Evolutionary conservation across 2,329 filamentous ascomycete species (phyloP).

Genomic region (Colletotrichum paranaense): DNA sequence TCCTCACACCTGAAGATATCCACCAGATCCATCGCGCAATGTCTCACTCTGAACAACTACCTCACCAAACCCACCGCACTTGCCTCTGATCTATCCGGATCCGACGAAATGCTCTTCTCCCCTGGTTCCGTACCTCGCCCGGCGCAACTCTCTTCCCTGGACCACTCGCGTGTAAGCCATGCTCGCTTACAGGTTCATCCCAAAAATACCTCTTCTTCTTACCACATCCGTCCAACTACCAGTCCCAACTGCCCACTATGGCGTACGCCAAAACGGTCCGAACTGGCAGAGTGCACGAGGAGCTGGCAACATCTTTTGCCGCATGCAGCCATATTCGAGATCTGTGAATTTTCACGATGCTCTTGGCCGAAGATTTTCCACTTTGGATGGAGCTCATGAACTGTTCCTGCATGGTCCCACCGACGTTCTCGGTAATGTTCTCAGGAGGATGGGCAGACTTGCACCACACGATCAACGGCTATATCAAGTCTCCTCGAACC

Average conservation of each 20-base stretch:
- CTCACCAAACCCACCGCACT: background rate
- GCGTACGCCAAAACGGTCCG: conserved; percentile 1
- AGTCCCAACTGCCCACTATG: background rate
- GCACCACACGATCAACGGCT: background rate
- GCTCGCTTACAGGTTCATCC: background rate
- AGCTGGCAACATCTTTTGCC: background rate
- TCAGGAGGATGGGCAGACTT: background rate
- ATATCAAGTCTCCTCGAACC: background rate
- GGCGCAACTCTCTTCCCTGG: too few relatives aligned
- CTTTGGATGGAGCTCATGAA: background rate
- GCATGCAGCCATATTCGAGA: background rate
- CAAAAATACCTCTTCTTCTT: background rate
- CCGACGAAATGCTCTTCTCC: background rate
- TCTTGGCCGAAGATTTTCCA: background rate
- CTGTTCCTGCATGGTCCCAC: too few relatives aligned
- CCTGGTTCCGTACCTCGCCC: background rate
- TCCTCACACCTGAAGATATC: background rate
- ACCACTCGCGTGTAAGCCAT: background rate
- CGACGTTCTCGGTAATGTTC: background rate
- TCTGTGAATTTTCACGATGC: background rate
- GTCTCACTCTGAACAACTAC: background rate
- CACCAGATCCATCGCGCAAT: background rate
- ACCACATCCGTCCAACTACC: background rate
- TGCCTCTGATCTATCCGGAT: background rate
- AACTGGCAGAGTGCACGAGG: background rate